Evolutionary conservation across 805 yeast genomes (phyloP).

Genomic region (Candida broadrunensis): DNA sequence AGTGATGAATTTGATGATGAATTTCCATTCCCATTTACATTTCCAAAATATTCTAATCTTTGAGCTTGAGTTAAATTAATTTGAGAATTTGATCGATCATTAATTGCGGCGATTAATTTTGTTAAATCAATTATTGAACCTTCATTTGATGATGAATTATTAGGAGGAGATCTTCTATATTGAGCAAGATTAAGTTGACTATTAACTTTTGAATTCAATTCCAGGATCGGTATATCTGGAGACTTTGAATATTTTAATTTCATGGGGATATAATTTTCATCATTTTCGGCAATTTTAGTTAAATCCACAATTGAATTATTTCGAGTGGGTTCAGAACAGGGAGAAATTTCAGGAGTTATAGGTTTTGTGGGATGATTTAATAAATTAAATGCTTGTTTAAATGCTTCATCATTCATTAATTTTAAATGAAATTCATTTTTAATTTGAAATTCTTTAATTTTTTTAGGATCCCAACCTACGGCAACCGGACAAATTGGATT

Average conservation of each 20-base stretch:
- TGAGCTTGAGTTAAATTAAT: slow-evolving; percentile 6
- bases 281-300: slow-evolving; percentile 28
- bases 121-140: slow-evolving; percentile 23
- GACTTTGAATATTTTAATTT: slow-evolving; percentile 36
- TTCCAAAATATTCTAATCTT: slow-evolving; percentile 9
- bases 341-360: slow-evolving; percentile 41
- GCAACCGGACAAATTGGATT: slow-evolving; percentile 40
- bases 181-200: slow-evolving; percentile 25
- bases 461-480: slow-evolving; percentile 35
- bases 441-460: slow-evolving; percentile 22
- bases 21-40: too few species aligned
- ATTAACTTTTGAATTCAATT: slow-evolving; percentile 37
- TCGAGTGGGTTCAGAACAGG: slow-evolving; percentile 39
- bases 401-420: slow-evolving; percentile 35
- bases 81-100: background rate
- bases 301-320: slow-evolving; percentile 40
- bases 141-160: slow-evolving; percentile 16
- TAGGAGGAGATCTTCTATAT: slow-evolving; percentile 10
- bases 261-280: slow-evolving; percentile 38
- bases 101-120: slow-evolving; percentile 4
- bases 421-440: slow-evolving; percentile 33
- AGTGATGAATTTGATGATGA: slow-evolving; percentile 12
- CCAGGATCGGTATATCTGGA: slow-evolving; percentile 36
- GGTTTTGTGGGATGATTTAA: slow-evolving; percentile 32
- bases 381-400: slow-evolving; percentile 28